Evolutionary conservation across 139 green algal species (phyloP), one percentile per base, ranked within the genome.

Genomic region (Trebouxia sp.): DNA sequence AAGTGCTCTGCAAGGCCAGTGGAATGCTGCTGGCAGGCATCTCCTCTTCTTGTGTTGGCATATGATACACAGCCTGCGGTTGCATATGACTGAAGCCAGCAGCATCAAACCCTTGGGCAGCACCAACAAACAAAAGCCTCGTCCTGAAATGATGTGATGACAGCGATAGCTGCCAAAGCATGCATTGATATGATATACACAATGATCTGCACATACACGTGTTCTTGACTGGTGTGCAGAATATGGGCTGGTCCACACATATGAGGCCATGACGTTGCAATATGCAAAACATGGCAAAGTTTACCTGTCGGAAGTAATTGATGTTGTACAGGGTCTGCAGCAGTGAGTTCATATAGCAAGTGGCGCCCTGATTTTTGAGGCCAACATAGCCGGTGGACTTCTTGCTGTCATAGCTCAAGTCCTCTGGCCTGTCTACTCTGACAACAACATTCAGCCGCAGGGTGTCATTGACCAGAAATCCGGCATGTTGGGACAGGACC

Each of bases 291-390:
- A n/a, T n/a, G n/a, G n/a, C n/a, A n/a, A 37, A 0, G 3, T 78
- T 22, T 74, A 91, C 93, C 90, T 95, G 93, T 39, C 95, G 85
- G 83, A 99, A 98, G 80, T 90, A 92, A 28, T 94, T 94, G 75
- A 99, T 86, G 85, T 97, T 89, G 88, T 94, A 99, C 24, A 99
- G 89, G 47, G 91, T 97, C 91, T 99, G 97, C 81, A 99, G 91
- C 76, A 99, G 89, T 17, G 87, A 96, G 91, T 99, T 99, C 94
- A 99, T 98, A 91, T 99, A 99, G 92, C 97, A 99, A 6, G 96
- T 99, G 62, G 96, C 95, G 7, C 97, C 96, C 83, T 97, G 93
- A 88, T 99, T 99, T 87, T 98, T 98, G 20, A 99, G 85, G 22
- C 97, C 97, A 38, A 99, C 96, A 82, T 86, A 95, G 17, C 94